Conservation (phyloP, 352 stramenopile genomes). For the Vaucheria bursata region DNA sequence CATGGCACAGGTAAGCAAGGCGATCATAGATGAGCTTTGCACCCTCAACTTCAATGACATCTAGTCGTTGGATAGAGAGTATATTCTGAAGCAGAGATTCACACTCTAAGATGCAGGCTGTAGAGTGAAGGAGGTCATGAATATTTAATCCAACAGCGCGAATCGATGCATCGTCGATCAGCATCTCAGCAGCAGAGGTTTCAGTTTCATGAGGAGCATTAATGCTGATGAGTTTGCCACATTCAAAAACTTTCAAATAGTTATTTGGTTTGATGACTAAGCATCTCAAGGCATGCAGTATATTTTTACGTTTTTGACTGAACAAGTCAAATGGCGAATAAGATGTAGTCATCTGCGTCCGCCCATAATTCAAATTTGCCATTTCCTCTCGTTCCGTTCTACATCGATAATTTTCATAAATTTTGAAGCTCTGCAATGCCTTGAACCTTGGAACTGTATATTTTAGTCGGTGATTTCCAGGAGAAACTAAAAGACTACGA, state of each 20-base stretch:
- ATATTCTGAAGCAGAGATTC: slow-evolving; percentile 7
- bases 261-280: background rate
- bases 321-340: background rate
- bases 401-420: background rate
- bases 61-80: slow-evolving; percentile 6
- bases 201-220: background rate
- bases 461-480: slow-evolving; percentile 31
- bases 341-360: background rate
- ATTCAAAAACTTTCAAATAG: background rate
- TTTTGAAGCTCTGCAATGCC: slow-evolving; percentile 38
- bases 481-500: slow-evolving; percentile 19
- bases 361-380: background rate
- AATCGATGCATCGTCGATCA: background rate
- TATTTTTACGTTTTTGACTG: background rate
- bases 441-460: slow-evolving; percentile 28
- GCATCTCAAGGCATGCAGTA: background rate
- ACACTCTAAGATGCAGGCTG: slow-evolving; percentile 3
- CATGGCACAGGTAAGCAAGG: slow-evolving; percentile 2
- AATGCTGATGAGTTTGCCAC: background rate
- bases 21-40: background rate
- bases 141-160: background rate
- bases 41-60: slow-evolving; percentile 20
- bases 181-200: background rate
- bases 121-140: background rate
- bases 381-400: background rate